Percentiles rank a stretch among this genome's conserved stretches.
Conservation (phyloP, 441 rosid genomes). For the Adansonia grandidieri region DNA sequence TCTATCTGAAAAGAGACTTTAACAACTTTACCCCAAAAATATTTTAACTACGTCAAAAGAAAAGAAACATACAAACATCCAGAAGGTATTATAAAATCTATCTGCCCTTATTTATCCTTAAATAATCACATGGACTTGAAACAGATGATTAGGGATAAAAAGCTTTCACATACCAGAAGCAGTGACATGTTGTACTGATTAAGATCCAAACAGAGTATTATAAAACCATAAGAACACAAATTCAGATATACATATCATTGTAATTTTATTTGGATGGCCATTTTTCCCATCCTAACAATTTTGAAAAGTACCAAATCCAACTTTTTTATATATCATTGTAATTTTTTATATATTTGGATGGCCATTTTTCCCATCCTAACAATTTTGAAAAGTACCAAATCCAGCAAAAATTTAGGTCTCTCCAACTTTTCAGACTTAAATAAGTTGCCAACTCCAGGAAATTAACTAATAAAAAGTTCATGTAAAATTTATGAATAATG, state of each 20-base stretch:
- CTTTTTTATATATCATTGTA: too few relatives aligned
- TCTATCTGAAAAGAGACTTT: not conserved
- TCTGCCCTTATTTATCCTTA: not conserved
- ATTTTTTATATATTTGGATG: not conserved
- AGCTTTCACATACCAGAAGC: not conserved
- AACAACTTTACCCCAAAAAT: not conserved
- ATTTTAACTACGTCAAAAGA: too few relatives aligned
- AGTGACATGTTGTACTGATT: too few relatives aligned
- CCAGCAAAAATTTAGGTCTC: not conserved
- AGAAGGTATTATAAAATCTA: not conserved
- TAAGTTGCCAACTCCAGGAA: slow-evolving; percentile 3
- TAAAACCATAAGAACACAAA: not conserved
- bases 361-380: not conserved
- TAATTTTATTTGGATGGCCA: not conserved
- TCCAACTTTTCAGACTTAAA: not conserved
- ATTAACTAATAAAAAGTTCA: not conserved
- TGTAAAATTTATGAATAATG: not conserved
- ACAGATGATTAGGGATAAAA: not conserved
- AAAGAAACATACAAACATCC: not conserved
- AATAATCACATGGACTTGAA: slow-evolving; percentile 3
- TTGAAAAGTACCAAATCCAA: slow-evolving; percentile 1
- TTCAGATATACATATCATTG: not conserved
- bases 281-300: not conserved
- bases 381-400: not conserved
- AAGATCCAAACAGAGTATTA: not conserved